phyloP scores from a whole-genome alignment of 805 yeast genomes.

The Ogataea ramenticola region DNA sequence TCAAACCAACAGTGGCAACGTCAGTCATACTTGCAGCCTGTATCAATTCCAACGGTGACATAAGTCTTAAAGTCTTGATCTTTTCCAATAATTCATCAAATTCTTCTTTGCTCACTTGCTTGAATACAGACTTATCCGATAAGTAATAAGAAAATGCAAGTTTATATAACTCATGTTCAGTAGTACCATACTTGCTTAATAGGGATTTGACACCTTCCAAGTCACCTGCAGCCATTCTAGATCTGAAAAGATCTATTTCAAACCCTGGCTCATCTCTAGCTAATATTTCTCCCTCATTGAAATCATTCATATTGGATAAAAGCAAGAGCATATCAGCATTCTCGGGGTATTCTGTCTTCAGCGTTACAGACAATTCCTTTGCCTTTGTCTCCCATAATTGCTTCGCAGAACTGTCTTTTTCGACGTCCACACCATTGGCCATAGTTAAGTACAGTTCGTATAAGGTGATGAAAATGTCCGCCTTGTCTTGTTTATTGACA shows the following conservation, averaged over 20 bases:
- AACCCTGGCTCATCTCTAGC: constrained; percentile 31
- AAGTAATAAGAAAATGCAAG: constrained; percentile 58
- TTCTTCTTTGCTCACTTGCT: constrained; percentile 44
- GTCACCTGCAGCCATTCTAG: constrained; percentile 53
- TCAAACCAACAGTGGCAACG: constrained; percentile 61
- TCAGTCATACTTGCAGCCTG: constrained; percentile 56
- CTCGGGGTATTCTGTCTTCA: constrained; percentile 7
- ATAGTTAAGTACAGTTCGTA: constrained; percentile 74
- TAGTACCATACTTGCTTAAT: constrained; percentile 50
- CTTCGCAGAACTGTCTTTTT: constrained; percentile 20
- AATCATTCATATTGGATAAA: constrained; percentile 50
- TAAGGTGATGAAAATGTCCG: constrained; percentile 68
- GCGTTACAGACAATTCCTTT: constrained; percentile 35
- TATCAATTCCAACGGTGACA: constrained; percentile 75
- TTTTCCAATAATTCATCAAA: constrained; percentile 42
- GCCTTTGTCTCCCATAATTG: constrained; percentile 66
- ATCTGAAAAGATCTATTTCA: constrained; percentile 60
- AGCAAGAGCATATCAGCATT: constrained; percentile 39
- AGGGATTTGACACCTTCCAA: constrained; percentile 49
- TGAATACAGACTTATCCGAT: constrained; percentile 44
- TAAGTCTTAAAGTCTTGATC: constrained; percentile 42
- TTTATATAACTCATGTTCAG: constrained; percentile 58
- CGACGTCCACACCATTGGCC: constrained; percentile 28
- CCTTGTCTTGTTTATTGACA: constrained; percentile 60
- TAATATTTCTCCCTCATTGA: constrained; percentile 40